A percentile compares a stretch with the other conserved stretches of the same genome.
phyloP scores from a whole-genome alignment of 1,284 basidiomycete genomes.

The Fomitopsis palustris region DNA sequence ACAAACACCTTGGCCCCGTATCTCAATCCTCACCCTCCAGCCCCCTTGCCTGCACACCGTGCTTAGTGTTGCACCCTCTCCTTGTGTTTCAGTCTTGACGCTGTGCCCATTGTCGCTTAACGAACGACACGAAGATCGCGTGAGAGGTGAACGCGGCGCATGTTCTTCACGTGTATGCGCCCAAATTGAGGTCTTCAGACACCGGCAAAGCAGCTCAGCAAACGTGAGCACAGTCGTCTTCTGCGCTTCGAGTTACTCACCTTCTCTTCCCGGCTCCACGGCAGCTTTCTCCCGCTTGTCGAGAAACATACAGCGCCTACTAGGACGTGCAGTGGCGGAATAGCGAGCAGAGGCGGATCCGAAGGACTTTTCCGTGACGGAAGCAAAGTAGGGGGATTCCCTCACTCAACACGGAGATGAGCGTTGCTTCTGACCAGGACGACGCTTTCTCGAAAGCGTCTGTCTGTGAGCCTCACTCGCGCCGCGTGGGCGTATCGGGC shows the following conservation, averaged over 20 bases:
- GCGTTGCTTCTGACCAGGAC: conserved; percentile 15
- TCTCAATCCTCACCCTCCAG: neutral
- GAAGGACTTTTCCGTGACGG: conserved; percentile 5
- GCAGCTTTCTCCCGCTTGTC: neutral
- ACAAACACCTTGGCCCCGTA: no score
- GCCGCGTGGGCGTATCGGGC: conserved; percentile 28
- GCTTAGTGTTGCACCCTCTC: neutral
- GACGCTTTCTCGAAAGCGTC: conserved; percentile 14
- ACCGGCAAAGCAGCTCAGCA: neutral
- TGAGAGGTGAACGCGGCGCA: conserved; percentile 2
- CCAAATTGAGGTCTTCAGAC: conserved; percentile 3
- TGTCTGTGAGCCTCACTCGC: conserved; percentile 30
- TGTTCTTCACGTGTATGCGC: conserved; percentile 6
- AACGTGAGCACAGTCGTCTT: neutral
- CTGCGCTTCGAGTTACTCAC: neutral
- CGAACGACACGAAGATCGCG: neutral
- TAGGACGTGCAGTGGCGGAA: neutral
- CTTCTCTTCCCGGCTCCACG: neutral
- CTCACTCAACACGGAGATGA: conserved; percentile 20
- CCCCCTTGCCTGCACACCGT: neutral
- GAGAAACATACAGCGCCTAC: neutral
- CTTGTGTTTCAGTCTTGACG: neutral
- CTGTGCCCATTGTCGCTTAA: neutral
- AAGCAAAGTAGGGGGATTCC: neutral
- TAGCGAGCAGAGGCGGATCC: conserved; percentile 1